phyloP scores from a whole-genome alignment of 257 asterid genomes.

The Voacanga thouarsii region DNA sequence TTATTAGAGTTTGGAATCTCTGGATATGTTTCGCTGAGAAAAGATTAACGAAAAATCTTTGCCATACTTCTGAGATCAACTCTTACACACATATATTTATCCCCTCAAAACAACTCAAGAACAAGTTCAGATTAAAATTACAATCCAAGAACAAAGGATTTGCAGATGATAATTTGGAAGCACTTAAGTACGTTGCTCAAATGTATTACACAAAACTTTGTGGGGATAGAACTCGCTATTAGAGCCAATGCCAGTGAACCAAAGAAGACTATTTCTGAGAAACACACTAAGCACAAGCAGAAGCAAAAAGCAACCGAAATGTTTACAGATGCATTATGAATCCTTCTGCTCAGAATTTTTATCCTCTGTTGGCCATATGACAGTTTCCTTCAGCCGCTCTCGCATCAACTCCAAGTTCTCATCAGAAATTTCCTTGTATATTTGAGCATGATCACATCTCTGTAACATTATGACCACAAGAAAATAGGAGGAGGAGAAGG shows the following conservation, averaged over 20 bases:
- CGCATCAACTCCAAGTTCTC: conserved; percentile 64
- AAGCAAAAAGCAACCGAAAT: neutral
- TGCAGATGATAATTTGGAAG: neutral
- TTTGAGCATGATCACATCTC: conserved; percentile 58
- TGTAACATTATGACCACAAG: conserved; percentile 12
- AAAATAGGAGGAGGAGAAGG: no score
- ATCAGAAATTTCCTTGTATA: conserved; percentile 52
- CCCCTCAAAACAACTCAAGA: no score
- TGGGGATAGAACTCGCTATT: neutral
- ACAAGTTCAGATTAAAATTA: neutral
- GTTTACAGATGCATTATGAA: conserved; percentile 8
- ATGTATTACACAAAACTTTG: neutral
- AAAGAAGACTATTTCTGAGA: neutral
- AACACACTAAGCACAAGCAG: neutral
- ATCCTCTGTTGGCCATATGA: conserved; percentile 60
- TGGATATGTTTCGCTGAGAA: no score
- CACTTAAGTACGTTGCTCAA: neutral
- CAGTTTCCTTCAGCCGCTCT: conserved; percentile 58
- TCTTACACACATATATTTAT: no score
- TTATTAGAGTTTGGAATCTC: no score
- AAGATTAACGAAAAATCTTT: no score
- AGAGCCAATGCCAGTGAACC: neutral
- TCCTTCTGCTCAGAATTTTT: conserved; percentile 26
- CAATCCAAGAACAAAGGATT: neutral
- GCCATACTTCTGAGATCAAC: no score